Evolutionary conservation across 306 rosid genomes (phyloP).

Genomic region (Cicer judaicum): DNA sequence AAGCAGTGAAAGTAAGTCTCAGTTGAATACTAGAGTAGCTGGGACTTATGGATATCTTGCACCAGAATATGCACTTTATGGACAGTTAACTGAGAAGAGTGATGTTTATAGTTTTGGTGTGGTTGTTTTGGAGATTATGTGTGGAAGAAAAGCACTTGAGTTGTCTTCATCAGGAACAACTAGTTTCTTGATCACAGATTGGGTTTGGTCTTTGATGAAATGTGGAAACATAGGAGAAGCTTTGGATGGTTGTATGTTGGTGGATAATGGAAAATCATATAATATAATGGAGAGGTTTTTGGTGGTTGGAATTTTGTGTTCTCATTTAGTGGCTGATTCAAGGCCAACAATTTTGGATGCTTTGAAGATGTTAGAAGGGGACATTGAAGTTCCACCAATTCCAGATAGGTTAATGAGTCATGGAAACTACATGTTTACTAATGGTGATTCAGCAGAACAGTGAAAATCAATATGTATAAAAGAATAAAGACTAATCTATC

Average conservation of each 20-base stretch:
- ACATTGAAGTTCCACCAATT: slow-evolving; percentile 77
- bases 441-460: not conserved
- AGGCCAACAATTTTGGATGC: slow-evolving; percentile 85
- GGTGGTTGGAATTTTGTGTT: slow-evolving; percentile 80
- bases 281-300: slow-evolving; percentile 79
- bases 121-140: slow-evolving; percentile 88
- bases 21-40: slow-evolving; percentile 83
- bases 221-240: slow-evolving; percentile 64
- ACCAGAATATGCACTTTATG: slow-evolving; percentile 92
- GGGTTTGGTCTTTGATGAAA: slow-evolving; percentile 91
- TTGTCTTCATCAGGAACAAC: slow-evolving; percentile 70
- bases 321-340: slow-evolving; percentile 74
- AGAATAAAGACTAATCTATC: too few species aligned
- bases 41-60: slow-evolving; percentile 95
- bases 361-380: slow-evolving; percentile 97
- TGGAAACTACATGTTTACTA: slow-evolving; percentile 56
- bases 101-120: slow-evolving; percentile 98
- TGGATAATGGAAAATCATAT: slow-evolving; percentile 57
- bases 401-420: slow-evolving; percentile 80
- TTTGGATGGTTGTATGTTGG: slow-evolving; percentile 58
- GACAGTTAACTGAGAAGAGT: slow-evolving; percentile 88
- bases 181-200: slow-evolving; percentile 77
- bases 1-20: slow-evolving; percentile 76
- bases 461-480: not conserved
- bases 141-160: slow-evolving; percentile 91